These are phyloP conservation scores for Fusarium burgessii DNA, from an alignment of 2,329 filamentous ascomycete species.

Conservation along the genomic window DNA sequence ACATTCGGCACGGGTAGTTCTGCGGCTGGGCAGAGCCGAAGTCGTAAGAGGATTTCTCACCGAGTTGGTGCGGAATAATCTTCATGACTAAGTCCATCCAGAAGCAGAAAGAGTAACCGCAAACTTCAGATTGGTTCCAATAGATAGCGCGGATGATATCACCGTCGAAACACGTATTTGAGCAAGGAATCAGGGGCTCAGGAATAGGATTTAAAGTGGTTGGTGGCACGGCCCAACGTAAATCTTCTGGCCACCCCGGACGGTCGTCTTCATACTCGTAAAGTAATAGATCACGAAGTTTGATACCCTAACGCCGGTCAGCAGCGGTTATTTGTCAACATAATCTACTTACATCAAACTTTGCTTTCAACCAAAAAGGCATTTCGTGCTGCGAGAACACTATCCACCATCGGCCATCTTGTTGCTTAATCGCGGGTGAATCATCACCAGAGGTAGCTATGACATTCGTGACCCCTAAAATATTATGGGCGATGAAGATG, in stretches of 20 bases:
- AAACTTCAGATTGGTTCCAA: not conserved
- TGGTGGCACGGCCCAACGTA: not conserved
- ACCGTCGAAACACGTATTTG: not conserved
- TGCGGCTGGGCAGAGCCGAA: no score
- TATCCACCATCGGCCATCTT: not conserved
- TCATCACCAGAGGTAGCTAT: not conserved
- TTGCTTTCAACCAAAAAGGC: not conserved
- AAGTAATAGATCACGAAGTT: not conserved
- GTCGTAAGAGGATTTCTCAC: not conserved
- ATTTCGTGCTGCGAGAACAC: not conserved
- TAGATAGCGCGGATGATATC: not conserved
- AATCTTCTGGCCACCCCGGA: not conserved
- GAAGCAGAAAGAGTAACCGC: not conserved
- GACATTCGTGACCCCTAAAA: not conserved
- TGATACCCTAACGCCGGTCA: not conserved
- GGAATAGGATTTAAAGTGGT: not conserved
- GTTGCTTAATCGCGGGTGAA: not conserved
- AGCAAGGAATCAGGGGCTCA: not conserved
- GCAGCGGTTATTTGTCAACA: not conserved
- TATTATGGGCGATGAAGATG: not conserved
- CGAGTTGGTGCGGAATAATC: not conserved
- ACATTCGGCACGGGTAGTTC: not conserved
- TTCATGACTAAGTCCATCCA: not conserved
- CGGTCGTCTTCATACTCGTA: not conserved
- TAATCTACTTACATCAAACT: not conserved